Evolutionary conservation across 768 basidiomycete species (phyloP).

Genomic region (Suillus ampliporus): DNA sequence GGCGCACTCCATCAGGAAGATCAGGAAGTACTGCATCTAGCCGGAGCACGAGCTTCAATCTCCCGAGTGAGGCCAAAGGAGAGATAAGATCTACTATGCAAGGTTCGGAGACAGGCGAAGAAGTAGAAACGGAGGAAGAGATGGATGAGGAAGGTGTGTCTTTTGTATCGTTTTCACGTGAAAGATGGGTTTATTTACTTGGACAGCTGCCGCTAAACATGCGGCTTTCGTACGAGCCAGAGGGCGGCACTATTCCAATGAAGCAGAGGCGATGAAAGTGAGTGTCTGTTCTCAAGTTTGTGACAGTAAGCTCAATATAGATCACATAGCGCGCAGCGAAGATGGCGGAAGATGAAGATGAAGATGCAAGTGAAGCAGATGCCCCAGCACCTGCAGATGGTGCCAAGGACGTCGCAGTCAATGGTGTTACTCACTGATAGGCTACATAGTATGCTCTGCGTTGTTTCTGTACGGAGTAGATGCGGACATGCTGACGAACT

Average conservation of each 20-base stretch:
- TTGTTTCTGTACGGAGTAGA: neutral
- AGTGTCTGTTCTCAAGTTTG: slow-evolving; percentile 11
- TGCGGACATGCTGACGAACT: slow-evolving; percentile 5
- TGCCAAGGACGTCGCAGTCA: slow-evolving; percentile 15
- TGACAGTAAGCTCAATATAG: neutral
- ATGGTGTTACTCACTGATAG: slow-evolving; percentile 31
- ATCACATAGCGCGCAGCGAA: slow-evolving; percentile 61
- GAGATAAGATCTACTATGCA: slow-evolving; percentile 58
- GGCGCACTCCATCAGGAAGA: slow-evolving; percentile 57
- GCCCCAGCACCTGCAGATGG: slow-evolving; percentile 12
- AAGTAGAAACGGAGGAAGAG: slow-evolving; percentile 74
- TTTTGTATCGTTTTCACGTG: slow-evolving; percentile 4
- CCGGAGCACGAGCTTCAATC: slow-evolving; percentile 83
- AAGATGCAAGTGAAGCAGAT: slow-evolving; percentile 30
- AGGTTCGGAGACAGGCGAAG: slow-evolving; percentile 49
- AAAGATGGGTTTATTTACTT: slow-evolving; percentile 3
- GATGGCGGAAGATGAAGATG: slow-evolving; percentile 59
- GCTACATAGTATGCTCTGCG: neutral
- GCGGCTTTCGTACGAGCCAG: slow-evolving; percentile 82
- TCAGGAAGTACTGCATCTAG: slow-evolving; percentile 71
- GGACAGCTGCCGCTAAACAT: slow-evolving; percentile 77
- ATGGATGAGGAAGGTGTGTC: slow-evolving; percentile 86
- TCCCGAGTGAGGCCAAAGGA: slow-evolving; percentile 71
- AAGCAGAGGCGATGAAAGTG: slow-evolving; percentile 94
- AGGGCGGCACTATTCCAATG: slow-evolving; percentile 87